Conservation (phyloP, 257 asterid genomes). For the Nicotiana tomentosiformis region DNA sequence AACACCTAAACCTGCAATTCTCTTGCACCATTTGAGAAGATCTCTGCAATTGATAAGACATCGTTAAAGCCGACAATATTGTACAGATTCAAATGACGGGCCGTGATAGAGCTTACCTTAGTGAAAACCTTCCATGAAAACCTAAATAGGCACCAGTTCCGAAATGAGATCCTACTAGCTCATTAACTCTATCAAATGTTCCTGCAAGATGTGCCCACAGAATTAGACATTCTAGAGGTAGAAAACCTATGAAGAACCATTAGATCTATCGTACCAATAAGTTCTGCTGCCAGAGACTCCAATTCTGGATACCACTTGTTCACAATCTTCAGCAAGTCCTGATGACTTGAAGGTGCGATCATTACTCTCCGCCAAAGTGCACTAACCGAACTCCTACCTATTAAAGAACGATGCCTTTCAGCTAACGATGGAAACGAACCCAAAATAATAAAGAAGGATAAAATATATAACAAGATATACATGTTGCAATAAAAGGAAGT, state of each 20-base stretch:
- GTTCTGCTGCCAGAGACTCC: conserved; percentile 44
- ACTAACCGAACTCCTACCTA: conserved; percentile 64
- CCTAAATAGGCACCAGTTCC: conserved; percentile 37
- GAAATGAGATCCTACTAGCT: conserved; percentile 37
- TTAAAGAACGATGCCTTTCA: background rate
- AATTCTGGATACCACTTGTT: conserved; percentile 65
- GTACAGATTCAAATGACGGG: background rate
- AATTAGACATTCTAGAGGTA: background rate
- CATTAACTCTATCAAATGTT: conserved; percentile 58
- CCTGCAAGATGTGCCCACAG: conserved; percentile 33
- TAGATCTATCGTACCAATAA: conserved; percentile 45
- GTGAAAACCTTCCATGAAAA: conserved; percentile 64
- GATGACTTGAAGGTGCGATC: conserved; percentile 46
- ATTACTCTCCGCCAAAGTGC: conserved; percentile 84
- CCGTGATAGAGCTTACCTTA: conserved; percentile 39
- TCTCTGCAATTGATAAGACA: conserved; percentile 47
- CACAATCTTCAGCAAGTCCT: conserved; percentile 55
- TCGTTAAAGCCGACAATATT: conserved; percentile 12
- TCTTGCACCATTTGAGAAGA: conserved; percentile 87
- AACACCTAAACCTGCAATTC: conserved; percentile 49
- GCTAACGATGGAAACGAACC: background rate
- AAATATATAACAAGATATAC: background rate
- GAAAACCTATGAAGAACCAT: background rate
- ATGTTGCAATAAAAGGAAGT: background rate
- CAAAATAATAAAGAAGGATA: conserved; percentile 3